Evolutionary conservation across 331 rosid species (phyloP).

Genomic region (Malus hybrid): DNA sequence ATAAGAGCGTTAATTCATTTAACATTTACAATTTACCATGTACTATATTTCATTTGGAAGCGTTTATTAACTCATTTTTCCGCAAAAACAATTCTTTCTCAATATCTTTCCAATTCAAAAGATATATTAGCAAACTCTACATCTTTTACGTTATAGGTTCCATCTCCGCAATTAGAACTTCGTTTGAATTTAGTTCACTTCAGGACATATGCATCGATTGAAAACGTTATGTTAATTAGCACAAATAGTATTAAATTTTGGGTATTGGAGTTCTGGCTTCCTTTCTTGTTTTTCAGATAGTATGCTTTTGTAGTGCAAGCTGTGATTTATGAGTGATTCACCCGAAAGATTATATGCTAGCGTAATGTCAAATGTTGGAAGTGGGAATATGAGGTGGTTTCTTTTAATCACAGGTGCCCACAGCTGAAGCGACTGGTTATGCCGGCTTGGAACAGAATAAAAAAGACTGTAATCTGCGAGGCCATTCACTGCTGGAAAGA

Average conservation of each 20-base stretch:
- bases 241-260: neutral
- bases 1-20: neutral
- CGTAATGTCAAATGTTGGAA: neutral
- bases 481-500: conserved; percentile 61
- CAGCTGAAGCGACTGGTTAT: conserved; percentile 50
- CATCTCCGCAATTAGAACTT: neutral
- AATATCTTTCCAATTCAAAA: neutral
- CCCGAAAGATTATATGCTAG: neutral
- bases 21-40: neutral
- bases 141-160: neutral
- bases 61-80: neutral
- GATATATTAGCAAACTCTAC: neutral
- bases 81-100: neutral
- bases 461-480: conserved; percentile 66
- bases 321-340: neutral
- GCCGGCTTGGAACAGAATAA: conserved; percentile 85
- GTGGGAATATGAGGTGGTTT: neutral
- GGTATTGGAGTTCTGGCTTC: neutral
- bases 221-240: neutral
- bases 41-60: neutral
- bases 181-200: neutral
- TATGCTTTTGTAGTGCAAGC: neutral
- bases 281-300: neutral
- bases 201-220: neutral
- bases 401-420: conserved; percentile 42